Base-by-base conservation (phyloP, 805 yeast species). In the Candida ficus region DNA sequence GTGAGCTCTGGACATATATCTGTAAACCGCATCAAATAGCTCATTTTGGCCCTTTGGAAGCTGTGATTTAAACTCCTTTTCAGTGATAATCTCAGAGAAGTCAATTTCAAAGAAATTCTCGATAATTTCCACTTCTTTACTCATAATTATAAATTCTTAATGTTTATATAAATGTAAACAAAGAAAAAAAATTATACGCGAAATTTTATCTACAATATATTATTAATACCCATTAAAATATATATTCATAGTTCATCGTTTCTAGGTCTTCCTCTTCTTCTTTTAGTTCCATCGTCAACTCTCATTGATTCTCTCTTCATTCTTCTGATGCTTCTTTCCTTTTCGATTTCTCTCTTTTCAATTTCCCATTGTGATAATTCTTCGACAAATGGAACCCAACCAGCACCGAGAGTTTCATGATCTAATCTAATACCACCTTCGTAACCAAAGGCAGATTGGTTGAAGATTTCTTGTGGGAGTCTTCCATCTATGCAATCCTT, bases 331-430 rank as follows among this genome's bases (percentile, higher is more conserved):
- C 85, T 89, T 61, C 98, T 75, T 53, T 90, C 96, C 56, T 95
- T 80, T 63, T 93, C 99, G 51, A 89, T 88, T 59, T 93, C 98
- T 50, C 98, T 75, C 64, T 83, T 83, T 58, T 91, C 97, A 42
- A 93, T 87, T 62, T 93, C 99, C 76, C 90, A 88, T 40, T 86
- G 90, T 2, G 93, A 80, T 44, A 93, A 71, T 12, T 78, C 76
- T 61, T 91, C 98, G 7, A 91, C 83, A 32, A 78, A 73, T 21
- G 99, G 99, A 40, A 82, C 80, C 95, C 96, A 93, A 12, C 66
- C 70, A 28, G 80, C 84, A 25, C 95, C 95, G 20, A 86, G 72
- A 37, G 78, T 78, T 55, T 83, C 93, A 23, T 76, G 73, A 55
- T 83, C 96, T 55, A 71, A 73, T 57, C 90, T 77, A 66, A 76